phyloP scores from a whole-genome alignment of 176 grass and related monocot genomes.

The Oryza longistaminata region DNA sequence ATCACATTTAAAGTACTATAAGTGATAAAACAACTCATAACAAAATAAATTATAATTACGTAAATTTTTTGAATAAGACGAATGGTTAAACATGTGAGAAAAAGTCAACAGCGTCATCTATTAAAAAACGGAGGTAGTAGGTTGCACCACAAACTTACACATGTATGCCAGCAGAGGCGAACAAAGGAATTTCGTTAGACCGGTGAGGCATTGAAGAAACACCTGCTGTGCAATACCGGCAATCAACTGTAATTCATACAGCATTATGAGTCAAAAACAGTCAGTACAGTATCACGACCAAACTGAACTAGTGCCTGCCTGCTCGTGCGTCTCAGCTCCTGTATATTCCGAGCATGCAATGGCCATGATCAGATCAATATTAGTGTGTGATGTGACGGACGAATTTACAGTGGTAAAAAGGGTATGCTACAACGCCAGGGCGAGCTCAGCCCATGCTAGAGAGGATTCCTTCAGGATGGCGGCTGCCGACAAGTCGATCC shows the following conservation, averaged over 20 bases:
- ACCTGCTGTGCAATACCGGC: background rate
- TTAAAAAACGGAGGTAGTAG: too few relatives aligned
- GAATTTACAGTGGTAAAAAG: conserved; percentile 24
- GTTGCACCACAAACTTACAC: too few relatives aligned
- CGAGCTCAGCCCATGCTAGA: conserved; percentile 85
- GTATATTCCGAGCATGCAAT: conserved; percentile 17
- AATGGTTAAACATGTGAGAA: too few relatives aligned
- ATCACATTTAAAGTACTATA: too few relatives aligned
- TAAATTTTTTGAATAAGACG: too few relatives aligned
- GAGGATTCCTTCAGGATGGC: conserved; percentile 82
- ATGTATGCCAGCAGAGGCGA: background rate
- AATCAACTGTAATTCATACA: background rate
- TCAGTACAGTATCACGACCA: background rate
- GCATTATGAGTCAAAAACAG: conserved; percentile 1
- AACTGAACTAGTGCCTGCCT: conserved; percentile 12
- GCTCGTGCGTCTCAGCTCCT: conserved; percentile 4
- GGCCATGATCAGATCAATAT: conserved; percentile 5
- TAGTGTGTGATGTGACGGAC: background rate
- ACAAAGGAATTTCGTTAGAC: background rate
- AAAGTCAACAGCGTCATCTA: too few relatives aligned
- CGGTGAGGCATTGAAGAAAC: background rate
- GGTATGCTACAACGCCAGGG: conserved; percentile 57
- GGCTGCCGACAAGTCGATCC: conserved; percentile 65
- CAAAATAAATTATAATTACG: too few relatives aligned
- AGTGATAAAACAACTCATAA: too few relatives aligned